A percentile compares a stretch with the other conserved stretches of the same genome.
phyloP scores from a whole-genome alignment of 2,329 filamentous ascomycete genomes.

The Phialophora tarda region DNA sequence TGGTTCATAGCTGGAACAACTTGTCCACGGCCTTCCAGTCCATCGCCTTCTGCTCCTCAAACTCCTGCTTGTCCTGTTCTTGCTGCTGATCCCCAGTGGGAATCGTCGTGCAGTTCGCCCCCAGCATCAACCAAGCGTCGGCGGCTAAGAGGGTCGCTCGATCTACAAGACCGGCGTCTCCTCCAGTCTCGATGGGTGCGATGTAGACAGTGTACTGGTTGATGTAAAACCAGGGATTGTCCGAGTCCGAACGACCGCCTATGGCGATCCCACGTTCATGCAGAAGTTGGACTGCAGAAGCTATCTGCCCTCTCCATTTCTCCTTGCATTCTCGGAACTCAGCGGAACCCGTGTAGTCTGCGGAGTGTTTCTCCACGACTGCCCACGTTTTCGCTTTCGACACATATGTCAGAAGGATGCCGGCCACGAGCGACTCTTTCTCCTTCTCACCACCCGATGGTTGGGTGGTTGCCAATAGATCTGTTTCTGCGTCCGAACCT shows the following conservation, averaged over 20 bases:
- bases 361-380: not conserved
- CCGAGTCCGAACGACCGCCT: conserved; percentile 5
- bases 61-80: not conserved
- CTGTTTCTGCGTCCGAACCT: not conserved
- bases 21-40: conserved; percentile 13
- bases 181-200: not conserved
- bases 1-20: not conserved
- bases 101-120: not conserved
- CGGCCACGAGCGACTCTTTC: conserved; percentile 8
- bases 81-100: not conserved
- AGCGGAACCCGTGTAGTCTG: not conserved
- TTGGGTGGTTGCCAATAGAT: not conserved
- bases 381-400: conserved; percentile 10
- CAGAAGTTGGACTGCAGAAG: conserved; percentile 6
- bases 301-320: conserved; percentile 23
- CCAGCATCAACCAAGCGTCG: conserved; percentile 15
- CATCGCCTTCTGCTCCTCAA: conserved; percentile 6
- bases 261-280: conserved; percentile 15
- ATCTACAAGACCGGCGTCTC: not conserved
- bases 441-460: not conserved
- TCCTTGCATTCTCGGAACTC: not conserved
- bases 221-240: conserved; percentile 10
- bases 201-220: conserved; percentile 7
- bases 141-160: not conserved
- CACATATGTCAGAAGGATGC: conserved; percentile 20